Evolutionary conservation across 108 stramenopile species (phyloP).

Genomic region (Nitzschia sp.): DNA sequence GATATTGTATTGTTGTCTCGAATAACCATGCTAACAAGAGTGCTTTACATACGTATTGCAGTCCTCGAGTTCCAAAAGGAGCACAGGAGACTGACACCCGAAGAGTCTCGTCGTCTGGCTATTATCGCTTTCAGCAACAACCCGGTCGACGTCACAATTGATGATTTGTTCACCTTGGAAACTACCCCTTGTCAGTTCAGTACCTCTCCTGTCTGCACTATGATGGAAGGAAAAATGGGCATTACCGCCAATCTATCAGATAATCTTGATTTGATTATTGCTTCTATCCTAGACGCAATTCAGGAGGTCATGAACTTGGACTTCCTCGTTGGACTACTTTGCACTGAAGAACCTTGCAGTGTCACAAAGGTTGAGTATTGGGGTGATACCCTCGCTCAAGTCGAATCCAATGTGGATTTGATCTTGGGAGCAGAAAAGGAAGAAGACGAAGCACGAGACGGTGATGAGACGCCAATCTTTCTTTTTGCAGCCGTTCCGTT

Average conservation of each 20-base stretch:
- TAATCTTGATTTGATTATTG: slow-evolving; percentile 10
- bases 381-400: slow-evolving; percentile 32
- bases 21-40: too few relatives aligned
- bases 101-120: slow-evolving; percentile 16
- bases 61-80: neutral
- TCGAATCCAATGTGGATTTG: neutral
- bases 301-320: slow-evolving; percentile 30
- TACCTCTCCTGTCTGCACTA: slow-evolving; percentile 13
- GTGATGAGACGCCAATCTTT: neutral
- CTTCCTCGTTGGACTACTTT: slow-evolving; percentile 1
- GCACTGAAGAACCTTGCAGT: slow-evolving; percentile 1
- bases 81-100: slow-evolving; percentile 12
- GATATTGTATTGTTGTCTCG: too few relatives aligned
- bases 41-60: neutral
- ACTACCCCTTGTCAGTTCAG: slow-evolving; percentile 16
- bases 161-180: neutral
- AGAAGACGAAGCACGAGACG: neutral
- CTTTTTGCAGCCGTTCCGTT: slow-evolving; percentile 17
- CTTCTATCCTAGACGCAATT: slow-evolving; percentile 33
- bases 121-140: slow-evolving; percentile 26
- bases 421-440: neutral
- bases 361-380: slow-evolving; percentile 29
- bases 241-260: slow-evolving; percentile 15
- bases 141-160: slow-evolving; percentile 17
- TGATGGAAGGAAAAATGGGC: slow-evolving; percentile 30